Evolutionary conservation across 148 eudicot species (phyloP).

Genomic region (Gaultheria prostrata): DNA sequence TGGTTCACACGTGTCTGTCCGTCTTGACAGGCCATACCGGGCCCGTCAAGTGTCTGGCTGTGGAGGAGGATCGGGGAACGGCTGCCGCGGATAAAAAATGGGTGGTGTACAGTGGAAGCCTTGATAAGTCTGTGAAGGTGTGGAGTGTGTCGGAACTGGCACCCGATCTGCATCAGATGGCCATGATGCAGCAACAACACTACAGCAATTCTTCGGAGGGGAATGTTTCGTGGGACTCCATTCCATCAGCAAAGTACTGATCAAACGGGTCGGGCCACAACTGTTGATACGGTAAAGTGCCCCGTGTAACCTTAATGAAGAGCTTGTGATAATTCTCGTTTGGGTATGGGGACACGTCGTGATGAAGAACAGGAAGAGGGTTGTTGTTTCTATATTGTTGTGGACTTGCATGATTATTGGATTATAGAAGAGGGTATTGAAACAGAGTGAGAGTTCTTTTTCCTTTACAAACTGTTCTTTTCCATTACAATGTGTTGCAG

Average conservation of each 20-base stretch:
- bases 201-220: conserved; percentile 9
- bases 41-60: conserved; percentile 52
- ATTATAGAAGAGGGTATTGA: background rate
- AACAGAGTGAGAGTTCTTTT: background rate
- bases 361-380: background rate
- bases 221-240: conserved; percentile 26
- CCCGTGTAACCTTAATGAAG: background rate
- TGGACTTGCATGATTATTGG: conserved; percentile 4
- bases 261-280: background rate
- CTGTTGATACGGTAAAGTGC: background rate
- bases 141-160: conserved; percentile 47
- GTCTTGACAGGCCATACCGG: conserved; percentile 47
- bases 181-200: conserved; percentile 21
- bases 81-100: conserved; percentile 25
- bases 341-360: background rate
- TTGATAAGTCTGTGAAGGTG: conserved; percentile 52
- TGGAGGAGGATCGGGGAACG: conserved; percentile 31
- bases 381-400: background rate
- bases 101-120: conserved; percentile 53
- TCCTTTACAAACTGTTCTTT: background rate
- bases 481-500: background rate
- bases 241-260: conserved; percentile 37
- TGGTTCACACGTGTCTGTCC: conserved; percentile 38
- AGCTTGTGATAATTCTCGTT: background rate
- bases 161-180: conserved; percentile 37